Evolutionary conservation across 129 eudicot genomes (phyloP).

Genomic region (Pittosporum tobira): DNA sequence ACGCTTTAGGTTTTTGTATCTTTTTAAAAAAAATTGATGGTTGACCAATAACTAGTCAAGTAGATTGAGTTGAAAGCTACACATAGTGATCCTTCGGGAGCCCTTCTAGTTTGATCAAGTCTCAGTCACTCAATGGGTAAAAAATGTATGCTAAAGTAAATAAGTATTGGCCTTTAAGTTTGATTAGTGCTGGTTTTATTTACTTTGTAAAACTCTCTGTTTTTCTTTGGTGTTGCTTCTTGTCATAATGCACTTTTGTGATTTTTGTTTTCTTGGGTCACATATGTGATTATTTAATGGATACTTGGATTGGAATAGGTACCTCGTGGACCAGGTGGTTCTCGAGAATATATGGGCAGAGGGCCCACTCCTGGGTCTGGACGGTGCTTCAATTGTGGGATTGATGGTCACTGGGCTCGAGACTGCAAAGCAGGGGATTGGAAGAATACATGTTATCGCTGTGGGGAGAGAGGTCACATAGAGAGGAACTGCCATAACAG

Average conservation of each 20-base stretch:
- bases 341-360: slow-evolving; percentile 69
- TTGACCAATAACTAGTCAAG: neutral
- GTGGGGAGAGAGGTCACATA: slow-evolving; percentile 94
- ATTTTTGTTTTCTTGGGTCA: no score
- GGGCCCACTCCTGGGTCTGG: slow-evolving; percentile 97
- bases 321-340: slow-evolving; percentile 95
- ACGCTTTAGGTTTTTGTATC: neutral
- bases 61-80: neutral
- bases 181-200: no score
- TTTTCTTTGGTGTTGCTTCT: neutral
- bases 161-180: no score
- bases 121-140: no score
- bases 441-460: slow-evolving; percentile 92
- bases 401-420: slow-evolving; percentile 98
- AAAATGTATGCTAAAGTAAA: no score
- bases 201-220: neutral
- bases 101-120: no score
- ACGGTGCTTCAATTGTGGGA: slow-evolving; percentile 92
- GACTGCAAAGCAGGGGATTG: slow-evolving; percentile 98
- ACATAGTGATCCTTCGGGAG: no score
- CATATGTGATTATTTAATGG: no score
- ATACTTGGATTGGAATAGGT: slow-evolving; percentile 31
- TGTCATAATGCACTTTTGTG: neutral
- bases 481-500: slow-evolving; percentile 87
- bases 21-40: no score